Base-by-base conservation (phyloP, 306 rosid species). In the Lathyrus oleraceus region DNA sequence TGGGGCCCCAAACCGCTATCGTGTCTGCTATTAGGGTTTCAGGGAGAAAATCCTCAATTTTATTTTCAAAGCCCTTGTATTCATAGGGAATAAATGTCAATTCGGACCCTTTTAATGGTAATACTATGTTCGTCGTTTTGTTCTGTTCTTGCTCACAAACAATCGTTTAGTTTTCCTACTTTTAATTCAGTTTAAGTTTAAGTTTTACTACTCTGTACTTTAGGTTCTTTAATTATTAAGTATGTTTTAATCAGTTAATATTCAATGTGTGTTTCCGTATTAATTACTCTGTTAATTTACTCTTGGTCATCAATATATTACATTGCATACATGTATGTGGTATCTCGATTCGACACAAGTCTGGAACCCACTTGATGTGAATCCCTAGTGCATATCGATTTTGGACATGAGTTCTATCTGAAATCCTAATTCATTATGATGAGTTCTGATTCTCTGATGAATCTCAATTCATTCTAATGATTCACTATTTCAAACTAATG, bases 181-280 rank as follows among this genome's bases (percentile, higher is more conserved):
- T n/a, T n/a, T n/a, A n/a, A n/a, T n/a, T n/a, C n/a, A n/a, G n/a
- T n/a, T n/a, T n/a, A n/a, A n/a, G n/a, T n/a, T n/a, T n/a, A n/a
- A n/a, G n/a, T n/a, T n/a, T n/a, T n/a, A n/a, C n/a, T n/a, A n/a
- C n/a, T n/a, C n/a, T n/a, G n/a, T n/a, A n/a, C n/a, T n/a, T n/a
- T n/a, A n/a, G n/a, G n/a, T n/a, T n/a, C n/a, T n/a, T n/a, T n/a
- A n/a, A n/a, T n/a, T n/a, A n/a, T n/a, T n/a, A n/a, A n/a, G n/a
- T n/a, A n/a, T n/a, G n/a, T n/a, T n/a, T n/a, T n/a, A 30, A 14
- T 61, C 28, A 14, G 52, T 40, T 68, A 13, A n/a, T 69, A 32
- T 64, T 70, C 17, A 3, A 53, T 43, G 30, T 21, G n/a, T 60
- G 56, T 53, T 53, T 56, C 39, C 11, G 63, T 64, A 54, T 2